Evolutionary conservation across 495 filamentous ascomycete genomes (phyloP), one percentile per base, ranked within the genome.

Genomic region (Penicillium coffeae): DNA sequence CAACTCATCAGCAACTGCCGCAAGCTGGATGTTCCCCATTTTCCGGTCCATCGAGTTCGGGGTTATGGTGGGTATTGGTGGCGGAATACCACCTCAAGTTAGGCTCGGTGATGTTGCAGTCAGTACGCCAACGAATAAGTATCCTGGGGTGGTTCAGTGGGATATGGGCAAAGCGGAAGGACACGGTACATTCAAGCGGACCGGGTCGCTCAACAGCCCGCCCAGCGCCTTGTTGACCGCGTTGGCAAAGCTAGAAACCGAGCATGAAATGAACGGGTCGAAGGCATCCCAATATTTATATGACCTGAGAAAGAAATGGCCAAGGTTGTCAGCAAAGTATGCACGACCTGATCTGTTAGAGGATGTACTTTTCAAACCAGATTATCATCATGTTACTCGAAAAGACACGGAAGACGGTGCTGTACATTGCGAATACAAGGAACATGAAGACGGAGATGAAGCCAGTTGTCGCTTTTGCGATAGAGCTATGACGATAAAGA

Each of bases 31-130:
- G 62, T 44, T 16, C 8, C 36, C 40, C 10, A 74, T 52, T 20
- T 76, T 76, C 48, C 55, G 55, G 15, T 47, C 48, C 8, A 61
- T 77, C 41, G 52, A 45, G 45, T 59, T 67, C 20, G 58, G 66
- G 10, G 51, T 76, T 1, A 61, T 75, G 58, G 68, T 76, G 1
- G 72, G 73, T 2, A 75, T 76, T 38, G 66, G 72, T 10, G 70
- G 72, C 15, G 72, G 70, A 5, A 56, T 72, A 13, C 64, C 66
- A 9, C 15, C 20, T 0, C 36, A 41, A 14, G 52, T 63, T 20
- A 38, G 54, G 21, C 50, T 64, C 0, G 56, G 57, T 4, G 60
- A 61, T 52, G 58, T 64, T 1, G 57, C 62, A 15, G 52, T 64
- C 38, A 53, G 58, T 14, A 30, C 39, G 12, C 56, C 60, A 3